These are phyloP conservation scores for Chaetomiaceae sp. DNA, from an alignment of 2,329 filamentous ascomycete species.

Conservation along the genomic window DNA sequence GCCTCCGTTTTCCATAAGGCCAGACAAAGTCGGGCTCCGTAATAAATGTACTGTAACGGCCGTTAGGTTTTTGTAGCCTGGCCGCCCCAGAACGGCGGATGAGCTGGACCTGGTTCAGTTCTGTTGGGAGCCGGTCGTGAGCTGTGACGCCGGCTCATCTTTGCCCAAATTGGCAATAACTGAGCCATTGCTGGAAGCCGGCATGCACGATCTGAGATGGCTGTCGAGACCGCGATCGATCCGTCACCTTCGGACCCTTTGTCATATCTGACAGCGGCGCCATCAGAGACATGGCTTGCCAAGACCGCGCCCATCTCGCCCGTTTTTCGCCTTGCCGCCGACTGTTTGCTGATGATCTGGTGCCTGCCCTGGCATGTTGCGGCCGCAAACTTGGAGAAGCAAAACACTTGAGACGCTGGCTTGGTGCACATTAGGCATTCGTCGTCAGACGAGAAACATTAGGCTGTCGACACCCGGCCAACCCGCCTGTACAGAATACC, in stretches of 20 bases:
- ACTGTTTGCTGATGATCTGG: slow-evolving; percentile 4
- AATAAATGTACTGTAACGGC: too few species aligned
- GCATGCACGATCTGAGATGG: slow-evolving; percentile 14
- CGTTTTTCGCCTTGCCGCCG: neutral
- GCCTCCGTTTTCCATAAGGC: slow-evolving; percentile 9
- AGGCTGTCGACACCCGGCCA: slow-evolving; percentile 1
- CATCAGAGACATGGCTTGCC: slow-evolving; percentile 15
- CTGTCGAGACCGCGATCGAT: slow-evolving; percentile 10
- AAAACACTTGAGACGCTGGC: too few species aligned
- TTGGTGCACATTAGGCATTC: neutral
- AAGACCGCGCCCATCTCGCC: neutral
- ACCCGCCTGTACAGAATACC: neutral
- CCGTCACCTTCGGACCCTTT: slow-evolving; percentile 2
- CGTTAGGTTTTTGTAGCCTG: neutral
- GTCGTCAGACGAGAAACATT: slow-evolving; percentile 1
- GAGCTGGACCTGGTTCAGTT: neutral
- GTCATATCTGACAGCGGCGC: slow-evolving; percentile 5
- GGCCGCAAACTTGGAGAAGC: slow-evolving; percentile 10
- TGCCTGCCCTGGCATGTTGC: slow-evolving; percentile 7
- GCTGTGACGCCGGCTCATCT: slow-evolving; percentile 1
- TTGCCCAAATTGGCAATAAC: neutral
- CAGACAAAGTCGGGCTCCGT: neutral
- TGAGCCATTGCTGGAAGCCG: neutral
- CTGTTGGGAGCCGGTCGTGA: neutral
- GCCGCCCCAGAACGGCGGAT: neutral